Conservation (phyloP, 305 asterid genomes). For the Plantago rigida region DNA sequence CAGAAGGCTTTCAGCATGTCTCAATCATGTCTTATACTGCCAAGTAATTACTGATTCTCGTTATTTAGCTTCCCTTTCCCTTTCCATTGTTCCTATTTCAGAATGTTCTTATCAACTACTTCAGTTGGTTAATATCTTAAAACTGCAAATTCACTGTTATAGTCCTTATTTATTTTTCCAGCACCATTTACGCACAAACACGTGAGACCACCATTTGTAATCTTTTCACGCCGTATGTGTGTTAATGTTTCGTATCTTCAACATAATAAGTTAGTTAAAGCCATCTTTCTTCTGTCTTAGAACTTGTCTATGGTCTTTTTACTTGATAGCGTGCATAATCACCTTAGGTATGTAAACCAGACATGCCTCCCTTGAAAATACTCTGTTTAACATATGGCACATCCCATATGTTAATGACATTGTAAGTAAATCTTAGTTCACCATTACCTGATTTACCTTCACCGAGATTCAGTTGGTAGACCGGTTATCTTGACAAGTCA, state of each 20-base stretch:
- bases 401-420: not conserved
- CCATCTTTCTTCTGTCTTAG: no score
- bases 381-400: not conserved
- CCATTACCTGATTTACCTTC: no score
- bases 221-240: not conserved
- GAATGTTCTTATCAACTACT: not conserved
- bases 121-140: not conserved
- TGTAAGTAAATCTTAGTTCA: no score
- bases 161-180: not conserved
- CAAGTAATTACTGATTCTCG: conserved; percentile 40
- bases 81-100: not conserved
- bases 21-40: conserved; percentile 96
- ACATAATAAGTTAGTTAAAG: not conserved
- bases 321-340: not conserved
- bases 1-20: conserved; percentile 80
- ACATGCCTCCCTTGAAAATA: not conserved
- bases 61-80: not conserved
- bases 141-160: not conserved
- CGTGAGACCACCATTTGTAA: not conserved
- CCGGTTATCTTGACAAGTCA: no score
- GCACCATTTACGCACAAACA: not conserved
- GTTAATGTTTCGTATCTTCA: not conserved
- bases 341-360: not conserved
- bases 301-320: not conserved
- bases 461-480: no score